These are phyloP conservation scores for Beauveria sp. DNA, from an alignment of 2,329 filamentous ascomycete genomes.

Conservation along the genomic window DNA sequence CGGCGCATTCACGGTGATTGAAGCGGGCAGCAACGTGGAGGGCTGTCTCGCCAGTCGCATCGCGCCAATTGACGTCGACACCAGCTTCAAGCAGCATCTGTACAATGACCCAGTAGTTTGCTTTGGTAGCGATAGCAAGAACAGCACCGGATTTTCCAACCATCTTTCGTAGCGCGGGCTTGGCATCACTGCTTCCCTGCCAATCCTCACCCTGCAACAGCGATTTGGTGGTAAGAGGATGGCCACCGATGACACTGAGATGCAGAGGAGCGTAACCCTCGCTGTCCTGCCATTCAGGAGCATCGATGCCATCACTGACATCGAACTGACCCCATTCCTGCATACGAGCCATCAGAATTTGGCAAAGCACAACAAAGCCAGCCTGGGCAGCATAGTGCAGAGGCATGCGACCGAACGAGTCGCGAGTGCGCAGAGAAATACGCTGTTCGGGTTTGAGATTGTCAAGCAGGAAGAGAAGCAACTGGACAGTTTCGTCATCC, in stretches of 20 bases:
- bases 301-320: conserved; percentile 78
- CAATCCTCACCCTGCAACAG: conserved; percentile 76
- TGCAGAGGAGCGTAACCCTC: conserved; percentile 90
- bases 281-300: conserved; percentile 79
- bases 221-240: conserved; percentile 74
- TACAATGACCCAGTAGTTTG: conserved; percentile 79
- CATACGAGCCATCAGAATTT: conserved; percentile 82
- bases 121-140: conserved; percentile 78
- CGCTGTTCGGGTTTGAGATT: conserved; percentile 61
- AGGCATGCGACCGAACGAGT: conserved; percentile 75
- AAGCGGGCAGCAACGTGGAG: conserved; percentile 87
- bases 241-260: conserved; percentile 84
- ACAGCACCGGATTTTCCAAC: conserved; percentile 82
- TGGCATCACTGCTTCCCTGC: conserved; percentile 55
- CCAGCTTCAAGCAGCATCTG: conserved; percentile 81
- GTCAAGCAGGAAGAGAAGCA: conserved; percentile 58
- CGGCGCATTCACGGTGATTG: conserved; percentile 74
- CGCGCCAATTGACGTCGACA: conserved; percentile 88
- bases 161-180: conserved; percentile 56
- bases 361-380: conserved; percentile 83
- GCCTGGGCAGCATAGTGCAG: conserved; percentile 94
- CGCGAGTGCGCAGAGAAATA: conserved; percentile 56
- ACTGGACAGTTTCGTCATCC: conserved; percentile 67
- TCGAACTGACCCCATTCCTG: conserved; percentile 84
- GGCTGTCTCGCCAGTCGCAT: conserved; percentile 83